phyloP scores from a whole-genome alignment of 2,329 filamentous ascomycete species.

The Penicillium sp. region DNA sequence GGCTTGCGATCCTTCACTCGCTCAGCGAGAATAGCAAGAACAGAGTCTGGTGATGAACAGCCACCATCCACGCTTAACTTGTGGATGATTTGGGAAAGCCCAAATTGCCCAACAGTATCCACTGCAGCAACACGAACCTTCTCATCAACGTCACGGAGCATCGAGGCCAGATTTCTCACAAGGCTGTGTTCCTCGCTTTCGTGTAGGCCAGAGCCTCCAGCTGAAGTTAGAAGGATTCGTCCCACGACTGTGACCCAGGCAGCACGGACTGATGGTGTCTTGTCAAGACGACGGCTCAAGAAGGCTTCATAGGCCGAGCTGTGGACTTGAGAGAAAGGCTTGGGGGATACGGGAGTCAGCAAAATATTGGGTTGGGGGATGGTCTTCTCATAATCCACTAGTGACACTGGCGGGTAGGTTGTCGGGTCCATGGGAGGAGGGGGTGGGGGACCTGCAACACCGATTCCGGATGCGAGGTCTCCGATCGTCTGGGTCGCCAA shows the following conservation, averaged over 20 bases:
- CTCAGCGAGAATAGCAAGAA: slow-evolving; percentile 79
- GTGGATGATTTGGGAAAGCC: slow-evolving; percentile 73
- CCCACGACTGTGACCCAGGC: slow-evolving; percentile 84
- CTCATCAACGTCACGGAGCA: slow-evolving; percentile 84
- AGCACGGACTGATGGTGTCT: slow-evolving; percentile 74
- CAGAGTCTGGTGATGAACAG: slow-evolving; percentile 70
- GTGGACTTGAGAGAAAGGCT: slow-evolving; percentile 85
- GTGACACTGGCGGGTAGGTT: slow-evolving; percentile 67
- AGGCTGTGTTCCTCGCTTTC: slow-evolving; percentile 75
- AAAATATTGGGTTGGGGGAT: slow-evolving; percentile 61
- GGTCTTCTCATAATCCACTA: slow-evolving; percentile 48
- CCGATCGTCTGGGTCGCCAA: slow-evolving; percentile 92
- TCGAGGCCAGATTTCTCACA: slow-evolving; percentile 71
- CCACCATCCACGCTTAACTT: slow-evolving; percentile 77
- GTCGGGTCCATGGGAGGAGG: slow-evolving; percentile 71
- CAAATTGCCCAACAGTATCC: slow-evolving; percentile 75
- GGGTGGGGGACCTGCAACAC: slow-evolving; percentile 80
- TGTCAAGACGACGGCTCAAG: slow-evolving; percentile 80
- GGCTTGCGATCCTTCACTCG: slow-evolving; percentile 83
- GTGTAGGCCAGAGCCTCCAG: slow-evolving; percentile 83
- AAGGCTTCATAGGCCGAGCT: slow-evolving; percentile 78
- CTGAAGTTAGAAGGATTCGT: slow-evolving; percentile 84
- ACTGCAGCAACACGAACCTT: slow-evolving; percentile 88
- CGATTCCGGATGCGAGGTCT: slow-evolving; percentile 91
- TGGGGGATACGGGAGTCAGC: slow-evolving; percentile 78